Base-by-base conservation (phyloP, 2,329 filamentous ascomycete genomes). In the Neocatenulostroma microsporum region DNA sequence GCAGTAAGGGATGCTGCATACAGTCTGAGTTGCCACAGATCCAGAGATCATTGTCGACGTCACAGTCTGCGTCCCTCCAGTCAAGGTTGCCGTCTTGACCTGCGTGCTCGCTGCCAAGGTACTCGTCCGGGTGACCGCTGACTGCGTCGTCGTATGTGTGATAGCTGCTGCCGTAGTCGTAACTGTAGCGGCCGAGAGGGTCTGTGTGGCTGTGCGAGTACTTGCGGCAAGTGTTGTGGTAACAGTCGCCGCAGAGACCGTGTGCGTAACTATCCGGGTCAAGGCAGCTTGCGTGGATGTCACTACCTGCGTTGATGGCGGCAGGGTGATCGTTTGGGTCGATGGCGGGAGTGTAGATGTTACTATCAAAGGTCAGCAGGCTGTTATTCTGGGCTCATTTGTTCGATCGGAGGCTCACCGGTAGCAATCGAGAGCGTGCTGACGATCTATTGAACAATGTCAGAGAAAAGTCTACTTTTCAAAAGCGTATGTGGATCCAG, bases 381-480 rank as follows among this genome's bases (percentile, higher is more conserved):
- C n/a, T n/a, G n/a, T n/a, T n/a, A n/a, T n/a, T n/a, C n/a, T n/a
- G n/a, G n/a, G n/a, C n/a, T n/a, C n/a, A n/a, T n/a, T n/a, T n/a
- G n/a, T n/a, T n/a, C n/a, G n/a, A n/a, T n/a, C n/a, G n/a, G n/a
- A n/a, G n/a, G 25, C 25, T 27, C 14, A 30, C 28, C 28, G 11
- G 28, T 30, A 30, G 28, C 28, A 13, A 30, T 17, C 4, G 28
- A 30, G 6, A 30, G 12, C 13, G 28, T 30, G 28, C 28, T 30
- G 9, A 30, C 28, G 28, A 30, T 17, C 28, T n/a, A n/a, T n/a
- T n/a, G n/a, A n/a, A n/a, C n/a, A n/a, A n/a, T n/a, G n/a, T n/a
- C n/a, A n/a, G n/a, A n/a, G n/a, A n/a, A n/a, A n/a, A n/a, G n/a
- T n/a, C n/a, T n/a, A n/a, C n/a, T n/a, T n/a, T n/a, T n/a, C n/a